Conservation (phyloP, 139 green algal species). For the Chloropicon primus region DNA sequence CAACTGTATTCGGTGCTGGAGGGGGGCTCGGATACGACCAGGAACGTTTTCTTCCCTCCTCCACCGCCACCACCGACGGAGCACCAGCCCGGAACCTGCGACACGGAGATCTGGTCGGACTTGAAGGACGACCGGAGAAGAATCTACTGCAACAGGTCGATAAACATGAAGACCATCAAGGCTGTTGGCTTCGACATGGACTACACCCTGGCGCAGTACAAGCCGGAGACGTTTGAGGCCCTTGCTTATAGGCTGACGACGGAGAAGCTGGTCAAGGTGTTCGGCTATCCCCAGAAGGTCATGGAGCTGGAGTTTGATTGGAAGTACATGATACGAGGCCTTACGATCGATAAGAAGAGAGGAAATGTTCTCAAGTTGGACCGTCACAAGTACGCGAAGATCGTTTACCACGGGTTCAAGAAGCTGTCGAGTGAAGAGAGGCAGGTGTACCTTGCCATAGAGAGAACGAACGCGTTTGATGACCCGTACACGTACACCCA, state of each 20-base stretch:
- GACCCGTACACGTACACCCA: conserved; percentile 56
- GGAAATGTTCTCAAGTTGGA: conserved; percentile 82
- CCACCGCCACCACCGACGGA: neutral
- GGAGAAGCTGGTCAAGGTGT: conserved; percentile 64
- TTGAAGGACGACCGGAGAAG: neutral
- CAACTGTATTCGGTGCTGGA: neutral
- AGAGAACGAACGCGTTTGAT: conserved; percentile 36
- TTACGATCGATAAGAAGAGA: conserved; percentile 80
- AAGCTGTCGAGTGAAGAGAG: conserved; percentile 50
- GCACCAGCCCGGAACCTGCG: neutral
- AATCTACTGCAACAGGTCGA: conserved; percentile 92
- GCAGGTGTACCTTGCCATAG: conserved; percentile 6
- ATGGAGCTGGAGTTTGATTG: conserved; percentile 67
- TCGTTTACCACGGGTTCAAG: conserved; percentile 88
- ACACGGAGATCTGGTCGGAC: neutral
- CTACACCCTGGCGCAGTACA: conserved; percentile 71
- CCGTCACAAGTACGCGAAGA: conserved; percentile 95
- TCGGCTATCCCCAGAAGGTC: conserved; percentile 65
- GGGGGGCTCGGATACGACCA: neutral
- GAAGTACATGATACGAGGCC: conserved; percentile 73
- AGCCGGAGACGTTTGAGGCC: conserved; percentile 87
- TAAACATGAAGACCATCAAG: conserved; percentile 82
- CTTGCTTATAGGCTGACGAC: conserved; percentile 69
- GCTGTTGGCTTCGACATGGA: conserved; percentile 94
- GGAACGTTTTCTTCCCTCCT: neutral